These are phyloP conservation scores for Pterocarpus santalinus DNA, from an alignment of 306 rosid species.

Conservation along the genomic window DNA sequence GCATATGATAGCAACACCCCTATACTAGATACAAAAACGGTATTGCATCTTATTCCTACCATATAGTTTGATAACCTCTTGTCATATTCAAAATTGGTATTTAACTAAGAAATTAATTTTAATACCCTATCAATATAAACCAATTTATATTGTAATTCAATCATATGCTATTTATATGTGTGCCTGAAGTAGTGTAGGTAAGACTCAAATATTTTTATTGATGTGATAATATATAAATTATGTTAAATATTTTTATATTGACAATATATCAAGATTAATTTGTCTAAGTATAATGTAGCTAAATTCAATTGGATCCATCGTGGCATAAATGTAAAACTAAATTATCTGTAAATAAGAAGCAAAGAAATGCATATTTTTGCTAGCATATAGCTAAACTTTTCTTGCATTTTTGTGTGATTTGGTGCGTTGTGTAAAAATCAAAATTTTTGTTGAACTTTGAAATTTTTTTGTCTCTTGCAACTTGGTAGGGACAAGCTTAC, in stretches of 20 bases:
- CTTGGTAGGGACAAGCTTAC: slow-evolving; percentile 59
- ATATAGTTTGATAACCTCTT: background rate
- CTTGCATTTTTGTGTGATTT: background rate
- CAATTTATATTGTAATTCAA: too few relatives aligned
- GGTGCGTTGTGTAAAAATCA: background rate
- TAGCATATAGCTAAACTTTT: background rate
- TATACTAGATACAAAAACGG: slow-evolving; percentile 63
- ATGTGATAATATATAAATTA: too few relatives aligned
- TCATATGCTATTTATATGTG: too few relatives aligned
- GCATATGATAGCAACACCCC: slow-evolving; percentile 70
- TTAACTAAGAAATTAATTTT: background rate
- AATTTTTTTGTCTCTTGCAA: slow-evolving; percentile 5
- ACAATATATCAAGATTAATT: too few relatives aligned
- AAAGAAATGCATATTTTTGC: background rate
- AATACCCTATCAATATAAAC: too few relatives aligned
- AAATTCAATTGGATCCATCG: background rate
- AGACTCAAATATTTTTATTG: too few relatives aligned
- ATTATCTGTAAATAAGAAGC: background rate
- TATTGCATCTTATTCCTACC: slow-evolving; percentile 10
- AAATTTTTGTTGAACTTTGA: background rate
- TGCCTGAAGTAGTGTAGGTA: too few relatives aligned
- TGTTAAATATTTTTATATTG: too few relatives aligned
- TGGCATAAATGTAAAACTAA: background rate
- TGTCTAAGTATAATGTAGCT: too few relatives aligned
- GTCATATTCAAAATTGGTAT: background rate